phyloP scores from a whole-genome alignment of 768 basidiomycete genomes.

The Termitomyces titanicus region DNA sequence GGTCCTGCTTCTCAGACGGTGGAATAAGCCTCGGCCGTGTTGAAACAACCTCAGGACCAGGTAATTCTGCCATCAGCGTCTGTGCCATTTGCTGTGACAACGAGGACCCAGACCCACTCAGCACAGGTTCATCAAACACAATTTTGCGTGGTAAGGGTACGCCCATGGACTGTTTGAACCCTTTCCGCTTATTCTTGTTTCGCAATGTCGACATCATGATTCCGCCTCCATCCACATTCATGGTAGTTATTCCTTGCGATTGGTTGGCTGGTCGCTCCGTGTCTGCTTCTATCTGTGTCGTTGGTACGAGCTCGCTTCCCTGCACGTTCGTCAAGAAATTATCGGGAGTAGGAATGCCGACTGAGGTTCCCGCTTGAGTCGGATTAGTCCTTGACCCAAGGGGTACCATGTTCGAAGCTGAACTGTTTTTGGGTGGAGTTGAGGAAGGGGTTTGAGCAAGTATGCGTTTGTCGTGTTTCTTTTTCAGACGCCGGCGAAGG shows the following conservation, averaged over 20 bases:
- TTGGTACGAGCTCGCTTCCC: neutral
- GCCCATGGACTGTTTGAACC: slow-evolving; percentile 52
- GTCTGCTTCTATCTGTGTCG: slow-evolving; percentile 2
- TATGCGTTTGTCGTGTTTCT: slow-evolving; percentile 22
- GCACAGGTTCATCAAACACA: slow-evolving; percentile 35
- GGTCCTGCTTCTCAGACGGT: slow-evolving; percentile 56
- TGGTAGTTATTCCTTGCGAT: neutral
- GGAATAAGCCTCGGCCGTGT: slow-evolving; percentile 43
- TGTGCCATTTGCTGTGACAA: neutral
- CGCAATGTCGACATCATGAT: slow-evolving; percentile 52
- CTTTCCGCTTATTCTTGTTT: slow-evolving; percentile 75
- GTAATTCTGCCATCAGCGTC: slow-evolving; percentile 3
- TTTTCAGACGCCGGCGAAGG: slow-evolving; percentile 12
- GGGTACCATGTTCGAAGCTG: slow-evolving; percentile 42
- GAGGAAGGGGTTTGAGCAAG: slow-evolving; percentile 3
- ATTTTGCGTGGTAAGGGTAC: slow-evolving; percentile 46
- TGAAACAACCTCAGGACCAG: slow-evolving; percentile 3
- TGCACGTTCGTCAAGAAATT: neutral
- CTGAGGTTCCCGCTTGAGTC: neutral
- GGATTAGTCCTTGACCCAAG: slow-evolving; percentile 25
- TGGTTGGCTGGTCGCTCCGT: slow-evolving; percentile 1
- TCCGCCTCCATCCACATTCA: slow-evolving; percentile 15
- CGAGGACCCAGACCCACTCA: neutral
- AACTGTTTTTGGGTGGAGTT: slow-evolving; percentile 24
- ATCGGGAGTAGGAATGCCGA: neutral